Evolutionary conservation across 768 basidiomycete genomes (phyloP), one percentile per base, ranked within the genome.

Genomic region (Tubosaeta sp.): DNA sequence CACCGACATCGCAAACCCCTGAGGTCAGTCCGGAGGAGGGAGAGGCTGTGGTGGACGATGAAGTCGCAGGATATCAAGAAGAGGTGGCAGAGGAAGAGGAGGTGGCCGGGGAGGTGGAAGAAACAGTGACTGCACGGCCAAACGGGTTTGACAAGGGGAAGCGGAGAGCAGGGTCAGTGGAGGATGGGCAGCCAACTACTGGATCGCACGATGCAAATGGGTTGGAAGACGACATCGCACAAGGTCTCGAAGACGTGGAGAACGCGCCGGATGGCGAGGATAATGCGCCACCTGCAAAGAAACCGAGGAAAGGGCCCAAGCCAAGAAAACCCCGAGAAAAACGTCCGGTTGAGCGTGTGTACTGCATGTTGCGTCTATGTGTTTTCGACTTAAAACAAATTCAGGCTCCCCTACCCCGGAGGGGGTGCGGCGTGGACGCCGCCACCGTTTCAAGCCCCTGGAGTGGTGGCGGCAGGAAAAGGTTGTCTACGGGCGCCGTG

Each of bases 391-490:
- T 38, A 67, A 33, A n/a, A 31, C 17, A 19, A 25, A 22, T 43
- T 9, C 42, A 69, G 68, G 43, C 43, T 68, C 69, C 13, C 60
- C 57, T 25, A 51, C 57, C 11, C 69, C 64, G 25, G 69, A 68
- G 0, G 85, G 85, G 22, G 73, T 88, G 2, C 85, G 93, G 16
- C 83, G 87, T 46, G 86, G 91, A 29, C 72, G 72, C 44, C 84
- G 95, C 22, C 74, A 79, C 48, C 82, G 82, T 31, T 83, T 82
- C 60, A 72, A 72, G 45, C 95, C 95, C 5, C 74, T 98, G 33
- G 88, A 91, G 37, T 95, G 79, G 75, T 98, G 95, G 95, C 82
- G 93, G n/a, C 82, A 83, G 59, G 95, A 98, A 71, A 86, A 84
- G 56, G 80, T 92, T 22, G 84, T 94, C 2, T 97, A 92, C 61